Percentiles rank a stretch among this genome's conserved stretches.
Conservation (phyloP, 2,329 filamentous ascomycete genomes). For the Penicillium brasilianum region DNA sequence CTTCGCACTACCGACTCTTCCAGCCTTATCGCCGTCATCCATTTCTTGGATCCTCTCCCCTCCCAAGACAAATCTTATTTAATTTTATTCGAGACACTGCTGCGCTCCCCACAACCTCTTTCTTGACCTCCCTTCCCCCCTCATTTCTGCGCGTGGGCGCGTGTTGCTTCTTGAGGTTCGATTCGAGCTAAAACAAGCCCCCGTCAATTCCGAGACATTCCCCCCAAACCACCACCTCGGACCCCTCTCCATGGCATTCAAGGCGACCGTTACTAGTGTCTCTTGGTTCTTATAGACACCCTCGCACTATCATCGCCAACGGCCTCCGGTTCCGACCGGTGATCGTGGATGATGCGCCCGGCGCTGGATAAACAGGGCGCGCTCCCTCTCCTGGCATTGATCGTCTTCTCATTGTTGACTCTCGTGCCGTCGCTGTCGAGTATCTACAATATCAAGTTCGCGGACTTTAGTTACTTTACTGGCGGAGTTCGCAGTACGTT, state of each 20-base stretch:
- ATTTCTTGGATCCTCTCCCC: constrained; percentile 4
- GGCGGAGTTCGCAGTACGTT: constrained; percentile 36
- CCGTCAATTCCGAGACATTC: constrained; percentile 14
- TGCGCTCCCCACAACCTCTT: background rate
- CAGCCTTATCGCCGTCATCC: constrained; percentile 9
- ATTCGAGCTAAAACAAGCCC: background rate
- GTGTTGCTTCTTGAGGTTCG: constrained; percentile 1
- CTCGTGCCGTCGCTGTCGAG: constrained; percentile 41
- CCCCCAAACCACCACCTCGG: constrained; percentile 6
- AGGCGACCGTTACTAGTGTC: constrained; percentile 6
- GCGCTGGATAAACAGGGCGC: constrained; percentile 42
- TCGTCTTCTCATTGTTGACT: constrained; percentile 42
- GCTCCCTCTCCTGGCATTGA: constrained; percentile 40
- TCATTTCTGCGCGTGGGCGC: constrained; percentile 1
- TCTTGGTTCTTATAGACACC: constrained; percentile 6
- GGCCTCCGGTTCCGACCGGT: constrained; percentile 63
- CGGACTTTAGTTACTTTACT: constrained; percentile 33
- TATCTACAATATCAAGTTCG: constrained; percentile 36
- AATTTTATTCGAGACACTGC: background rate
- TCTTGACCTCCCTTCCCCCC: background rate
- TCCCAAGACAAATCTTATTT: background rate
- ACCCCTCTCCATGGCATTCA: constrained; percentile 18
- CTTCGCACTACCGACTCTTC: constrained; percentile 5
- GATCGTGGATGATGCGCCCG: constrained; percentile 52
- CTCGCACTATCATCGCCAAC: constrained; percentile 11